A percentile compares a stretch with the other conserved stretches of the same genome.
These are phyloP conservation scores for Talaromyces sp. DNA, from an alignment of 2,329 filamentous ascomycete species.

Conservation along the genomic window DNA sequence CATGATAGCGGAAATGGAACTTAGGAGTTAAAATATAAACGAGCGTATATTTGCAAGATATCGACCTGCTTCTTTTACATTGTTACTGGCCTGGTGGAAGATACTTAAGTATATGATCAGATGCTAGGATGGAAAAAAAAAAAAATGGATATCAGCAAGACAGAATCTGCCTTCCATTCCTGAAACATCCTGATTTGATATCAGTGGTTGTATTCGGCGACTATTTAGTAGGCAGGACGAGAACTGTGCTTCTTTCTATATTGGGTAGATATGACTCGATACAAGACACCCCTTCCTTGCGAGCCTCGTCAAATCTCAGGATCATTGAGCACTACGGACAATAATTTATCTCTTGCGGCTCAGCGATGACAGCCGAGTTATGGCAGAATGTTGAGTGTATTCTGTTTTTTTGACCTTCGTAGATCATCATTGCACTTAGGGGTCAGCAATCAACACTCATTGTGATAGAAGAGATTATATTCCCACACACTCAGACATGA, in stretches of 20 bases:
- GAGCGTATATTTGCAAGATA: slow-evolving; percentile 5
- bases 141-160: not conserved
- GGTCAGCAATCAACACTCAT: not conserved
- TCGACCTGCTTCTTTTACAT: not conserved
- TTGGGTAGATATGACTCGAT: slow-evolving; percentile 4
- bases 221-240: slow-evolving; percentile 6
- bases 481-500: not conserved
- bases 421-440: not conserved
- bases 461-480: not conserved
- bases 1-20: not conserved
- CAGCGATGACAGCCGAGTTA: slow-evolving; percentile 1
- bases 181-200: slow-evolving; percentile 4
- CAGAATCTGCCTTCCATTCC: slow-evolving; percentile 6
- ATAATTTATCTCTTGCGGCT: slow-evolving; percentile 1
- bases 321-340: not conserved
- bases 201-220: slow-evolving; percentile 2
- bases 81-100: not conserved
- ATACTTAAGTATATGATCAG: not conserved
- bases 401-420: not conserved
- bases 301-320: slow-evolving; percentile 1
- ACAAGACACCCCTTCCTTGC: not conserved
- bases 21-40: slow-evolving; percentile 1
- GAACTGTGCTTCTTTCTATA: not conserved
- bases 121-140: not conserved
- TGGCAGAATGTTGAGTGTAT: not conserved